Evolutionary conservation across 768 basidiomycete genomes (phyloP).

Genomic region (Pulveroboletus sp.): DNA sequence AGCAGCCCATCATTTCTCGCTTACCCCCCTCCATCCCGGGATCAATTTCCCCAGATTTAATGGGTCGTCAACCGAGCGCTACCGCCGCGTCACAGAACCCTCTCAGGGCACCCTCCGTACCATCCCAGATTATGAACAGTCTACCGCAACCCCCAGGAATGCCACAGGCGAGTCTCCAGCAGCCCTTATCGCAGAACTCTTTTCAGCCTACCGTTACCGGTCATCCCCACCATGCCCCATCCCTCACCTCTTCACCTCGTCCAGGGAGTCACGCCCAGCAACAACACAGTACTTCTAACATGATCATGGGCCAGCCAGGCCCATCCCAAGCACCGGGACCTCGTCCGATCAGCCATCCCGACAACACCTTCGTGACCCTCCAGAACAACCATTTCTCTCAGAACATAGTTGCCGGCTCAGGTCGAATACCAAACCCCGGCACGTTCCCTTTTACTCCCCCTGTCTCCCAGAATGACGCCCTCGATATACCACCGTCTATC

Average conservation of each 20-base stretch:
- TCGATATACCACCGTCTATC: slow-evolving; percentile 45
- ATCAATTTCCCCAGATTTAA: slow-evolving; percentile 42
- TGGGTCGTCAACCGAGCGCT: slow-evolving; percentile 38
- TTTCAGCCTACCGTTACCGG: slow-evolving; percentile 24
- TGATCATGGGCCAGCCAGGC: slow-evolving; percentile 31
- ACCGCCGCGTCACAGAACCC: slow-evolving; percentile 39
- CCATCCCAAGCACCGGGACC: slow-evolving; percentile 27
- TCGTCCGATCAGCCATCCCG: slow-evolving; percentile 44
- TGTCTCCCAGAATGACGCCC: slow-evolving; percentile 43
- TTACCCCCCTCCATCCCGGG: slow-evolving; percentile 31
- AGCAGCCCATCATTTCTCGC: slow-evolving; percentile 31
- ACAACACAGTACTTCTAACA: slow-evolving; percentile 22
- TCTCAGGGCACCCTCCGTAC: slow-evolving; percentile 41
- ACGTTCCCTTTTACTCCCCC: slow-evolving; percentile 44
- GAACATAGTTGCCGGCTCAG: slow-evolving; percentile 30
- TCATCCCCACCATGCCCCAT: slow-evolving; percentile 28
- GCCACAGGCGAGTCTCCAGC: slow-evolving; percentile 27
- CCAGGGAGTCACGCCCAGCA: slow-evolving; percentile 26
- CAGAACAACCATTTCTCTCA: slow-evolving; percentile 32
- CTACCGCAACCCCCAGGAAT: slow-evolving; percentile 34
- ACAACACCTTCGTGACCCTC: slow-evolving; percentile 42
- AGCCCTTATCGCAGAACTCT: slow-evolving; percentile 28
- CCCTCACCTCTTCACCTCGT: slow-evolving; percentile 30
- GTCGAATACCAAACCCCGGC: slow-evolving; percentile 32
- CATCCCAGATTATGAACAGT: slow-evolving; percentile 46